A percentile compares a stretch with the other conserved stretches of the same genome.
Evolutionary conservation across 805 yeast genomes (phyloP).

Genomic region (Yamadazyma ubonensis): DNA sequence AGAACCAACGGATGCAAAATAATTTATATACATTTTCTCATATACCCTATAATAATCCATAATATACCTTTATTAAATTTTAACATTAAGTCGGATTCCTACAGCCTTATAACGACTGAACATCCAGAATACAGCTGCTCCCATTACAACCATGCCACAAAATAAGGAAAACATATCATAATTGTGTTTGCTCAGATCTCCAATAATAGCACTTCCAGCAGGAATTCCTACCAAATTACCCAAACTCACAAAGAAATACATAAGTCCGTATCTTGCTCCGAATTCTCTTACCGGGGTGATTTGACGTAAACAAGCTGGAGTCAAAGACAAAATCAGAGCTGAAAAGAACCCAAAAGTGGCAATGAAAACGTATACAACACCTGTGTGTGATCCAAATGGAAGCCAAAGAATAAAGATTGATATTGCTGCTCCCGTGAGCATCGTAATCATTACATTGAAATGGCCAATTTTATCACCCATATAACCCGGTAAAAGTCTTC

Average conservation of each 20-base stretch:
- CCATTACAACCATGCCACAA: slow-evolving; percentile 29
- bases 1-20: background rate
- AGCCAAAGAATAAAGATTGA: slow-evolving; percentile 60
- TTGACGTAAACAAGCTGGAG: slow-evolving; percentile 69
- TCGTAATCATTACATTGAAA: slow-evolving; percentile 53
- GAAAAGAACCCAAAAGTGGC: slow-evolving; percentile 57
- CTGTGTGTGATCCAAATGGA: slow-evolving; percentile 52
- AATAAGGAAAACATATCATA: slow-evolving; percentile 34
- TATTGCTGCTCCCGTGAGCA: slow-evolving; percentile 46
- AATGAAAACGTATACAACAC: slow-evolving; percentile 51
- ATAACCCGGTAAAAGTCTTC: slow-evolving; percentile 55
- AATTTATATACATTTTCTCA: too few relatives aligned
- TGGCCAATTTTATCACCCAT: slow-evolving; percentile 55
- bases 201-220: slow-evolving; percentile 36
- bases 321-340: slow-evolving; percentile 60
- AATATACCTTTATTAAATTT: too few relatives aligned
- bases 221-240: slow-evolving; percentile 40
- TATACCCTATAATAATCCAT: too few relatives aligned
- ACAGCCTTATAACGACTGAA: slow-evolving; percentile 30
- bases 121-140: slow-evolving; percentile 29
- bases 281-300: slow-evolving; percentile 63
- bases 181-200: slow-evolving; percentile 25
- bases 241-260: slow-evolving; percentile 56
- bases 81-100: too few relatives aligned
- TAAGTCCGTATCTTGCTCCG: slow-evolving; percentile 68